Percentiles rank a stretch among this genome's conserved stretches.
Evolutionary conservation across 305 asterid species (phyloP).

Genomic region (Fraxinus platypoda): DNA sequence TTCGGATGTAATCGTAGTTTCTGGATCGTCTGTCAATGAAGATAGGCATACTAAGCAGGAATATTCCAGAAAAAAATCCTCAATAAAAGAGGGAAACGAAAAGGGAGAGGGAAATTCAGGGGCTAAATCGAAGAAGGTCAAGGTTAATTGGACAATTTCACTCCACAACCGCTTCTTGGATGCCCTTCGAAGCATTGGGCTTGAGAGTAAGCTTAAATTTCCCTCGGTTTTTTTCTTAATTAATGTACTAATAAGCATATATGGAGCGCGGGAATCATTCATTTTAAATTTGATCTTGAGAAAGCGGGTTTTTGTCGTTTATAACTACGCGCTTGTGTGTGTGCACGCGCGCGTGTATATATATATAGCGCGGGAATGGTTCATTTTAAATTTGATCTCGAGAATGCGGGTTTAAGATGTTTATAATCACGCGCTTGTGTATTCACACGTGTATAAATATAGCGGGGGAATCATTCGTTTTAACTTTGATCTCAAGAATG

Average conservation of each 20-base stretch:
- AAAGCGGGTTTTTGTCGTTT: background rate
- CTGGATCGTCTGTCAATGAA: constrained; percentile 21
- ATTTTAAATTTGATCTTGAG: background rate
- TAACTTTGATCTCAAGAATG: background rate
- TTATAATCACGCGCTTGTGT: background rate
- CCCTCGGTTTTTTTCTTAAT: background rate
- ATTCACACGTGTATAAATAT: background rate
- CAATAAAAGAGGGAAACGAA: constrained; percentile 21
- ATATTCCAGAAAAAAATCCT: constrained; percentile 23
- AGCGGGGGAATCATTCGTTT: background rate
- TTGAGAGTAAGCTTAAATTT: constrained; percentile 40
- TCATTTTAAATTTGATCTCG: background rate
- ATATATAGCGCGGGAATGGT: background rate
- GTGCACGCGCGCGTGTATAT: background rate
- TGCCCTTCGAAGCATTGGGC: constrained; percentile 51
- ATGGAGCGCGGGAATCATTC: background rate
- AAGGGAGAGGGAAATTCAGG: constrained; percentile 19
- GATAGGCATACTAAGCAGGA: constrained; percentile 12
- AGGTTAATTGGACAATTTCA: constrained; percentile 51
- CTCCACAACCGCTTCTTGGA: constrained; percentile 62
- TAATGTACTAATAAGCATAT: background rate
- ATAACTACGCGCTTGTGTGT: background rate
- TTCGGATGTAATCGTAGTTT: background rate
- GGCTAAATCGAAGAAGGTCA: constrained; percentile 31
- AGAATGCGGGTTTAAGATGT: background rate